These are phyloP conservation scores for Naganishia antarctica DNA, from an alignment of 768 basidiomycete genomes.

Conservation along the genomic window DNA sequence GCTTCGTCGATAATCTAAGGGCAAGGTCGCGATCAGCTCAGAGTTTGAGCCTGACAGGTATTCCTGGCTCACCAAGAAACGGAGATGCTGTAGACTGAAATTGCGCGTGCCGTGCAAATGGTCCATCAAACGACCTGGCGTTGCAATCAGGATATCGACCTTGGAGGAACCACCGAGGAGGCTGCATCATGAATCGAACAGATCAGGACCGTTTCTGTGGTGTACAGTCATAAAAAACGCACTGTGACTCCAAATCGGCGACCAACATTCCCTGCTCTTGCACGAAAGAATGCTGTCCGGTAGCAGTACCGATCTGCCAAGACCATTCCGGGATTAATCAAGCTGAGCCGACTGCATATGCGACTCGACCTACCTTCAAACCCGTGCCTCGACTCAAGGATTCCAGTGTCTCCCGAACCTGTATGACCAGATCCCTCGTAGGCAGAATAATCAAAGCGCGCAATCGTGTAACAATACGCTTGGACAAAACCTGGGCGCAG, in stretches of 20 bases:
- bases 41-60: neutral
- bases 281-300: slow-evolving; percentile 88
- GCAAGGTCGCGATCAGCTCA: neutral
- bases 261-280: slow-evolving; percentile 83
- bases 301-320: slow-evolving; percentile 65
- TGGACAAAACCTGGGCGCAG: slow-evolving; percentile 60
- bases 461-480: slow-evolving; percentile 71
- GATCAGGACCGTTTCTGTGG: neutral
- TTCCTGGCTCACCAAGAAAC: slow-evolving; percentile 70
- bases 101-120: slow-evolving; percentile 82
- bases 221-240: slow-evolving; percentile 32
- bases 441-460: slow-evolving; percentile 86
- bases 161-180: slow-evolving; percentile 80
- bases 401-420: slow-evolving; percentile 91
- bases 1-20: slow-evolving; percentile 94
- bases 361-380: slow-evolving; percentile 61
- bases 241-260: slow-evolving; percentile 59
- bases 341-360: neutral
- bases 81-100: slow-evolving; percentile 86
- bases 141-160: slow-evolving; percentile 89
- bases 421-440: slow-evolving; percentile 84
- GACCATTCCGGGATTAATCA: neutral
- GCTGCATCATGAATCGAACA: slow-evolving; percentile 48
- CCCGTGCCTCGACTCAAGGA: slow-evolving; percentile 75
- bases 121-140: slow-evolving; percentile 90